These are phyloP conservation scores for Candida loeiensis DNA, from an alignment of 805 yeast genomes.

Conservation along the genomic window DNA sequence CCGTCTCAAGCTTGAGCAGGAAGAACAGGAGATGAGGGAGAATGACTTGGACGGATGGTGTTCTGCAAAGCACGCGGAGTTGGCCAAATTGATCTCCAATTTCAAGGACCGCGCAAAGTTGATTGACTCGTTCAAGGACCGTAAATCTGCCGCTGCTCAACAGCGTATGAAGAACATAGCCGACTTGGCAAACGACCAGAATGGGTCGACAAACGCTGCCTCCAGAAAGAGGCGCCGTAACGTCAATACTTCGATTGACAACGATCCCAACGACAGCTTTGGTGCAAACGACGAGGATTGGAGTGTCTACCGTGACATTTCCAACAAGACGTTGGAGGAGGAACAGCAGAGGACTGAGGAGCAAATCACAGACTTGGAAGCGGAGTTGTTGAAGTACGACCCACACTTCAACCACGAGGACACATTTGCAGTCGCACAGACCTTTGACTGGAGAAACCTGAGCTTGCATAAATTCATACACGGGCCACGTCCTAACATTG, in stretches of 20 bases:
- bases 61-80: conserved; percentile 56
- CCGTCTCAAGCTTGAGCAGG: conserved; percentile 54
- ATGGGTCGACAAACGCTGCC: conserved; percentile 46
- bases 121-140: conserved; percentile 73
- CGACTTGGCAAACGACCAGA: conserved; percentile 72
- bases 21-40: conserved; percentile 76
- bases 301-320: conserved; percentile 83
- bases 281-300: conserved; percentile 97
- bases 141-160: conserved; percentile 90
- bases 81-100: conserved; percentile 55
- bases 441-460: conserved; percentile 79
- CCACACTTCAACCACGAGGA: conserved; percentile 84
- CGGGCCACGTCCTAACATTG: conserved; percentile 85
- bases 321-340: conserved; percentile 73
- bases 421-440: conserved; percentile 65
- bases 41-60: conserved; percentile 79
- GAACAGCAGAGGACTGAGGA: conserved; percentile 71
- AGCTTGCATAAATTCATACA: conserved; percentile 77
- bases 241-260: conserved; percentile 68
- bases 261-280: conserved; percentile 89
- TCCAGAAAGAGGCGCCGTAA: conserved; percentile 43
- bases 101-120: conserved; percentile 67
- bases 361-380: conserved; percentile 60
- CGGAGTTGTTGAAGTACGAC: conserved; percentile 73
- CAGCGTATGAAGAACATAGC: conserved; percentile 89